Evolutionary conservation across 2,329 filamentous ascomycete genomes (phyloP), one percentile per base, ranked within the genome.

Genomic region (Colletotrichum somersetense): DNA sequence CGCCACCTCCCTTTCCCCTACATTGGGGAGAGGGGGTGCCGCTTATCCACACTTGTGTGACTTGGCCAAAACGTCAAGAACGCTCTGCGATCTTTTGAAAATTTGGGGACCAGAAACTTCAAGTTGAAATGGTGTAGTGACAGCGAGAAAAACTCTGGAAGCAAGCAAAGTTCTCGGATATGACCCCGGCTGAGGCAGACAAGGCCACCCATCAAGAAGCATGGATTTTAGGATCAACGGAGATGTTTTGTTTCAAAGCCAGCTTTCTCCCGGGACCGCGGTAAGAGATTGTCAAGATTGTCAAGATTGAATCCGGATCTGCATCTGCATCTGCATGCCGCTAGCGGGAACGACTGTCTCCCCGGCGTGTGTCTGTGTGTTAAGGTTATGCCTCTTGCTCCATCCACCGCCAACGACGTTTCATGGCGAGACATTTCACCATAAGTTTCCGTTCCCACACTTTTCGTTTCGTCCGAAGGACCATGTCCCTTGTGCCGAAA

Each of bases 221-320:
- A 33, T 56, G 50, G 33, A 52, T 33, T 23, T 23, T 48, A 40
- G 33, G n/a, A 23, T 33, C 12, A 3, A 56, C 30, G 14, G 38
- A 48, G 18, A 38, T 7, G 59, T 64, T 64, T 69, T 55, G 69
- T 72, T 70, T 72, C 70, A 72, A 35, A 38, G 16, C 18, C 40
- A 26, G 44, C 30, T 46, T 48, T 23, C 4, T 65, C 52, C 62
- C 62, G 52, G 18, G 52, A 55, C 55, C 16, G 38, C 59, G 70
- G 55, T 64, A 70, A 62, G 70, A 70, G 55, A 35, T 20, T 65
- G 3, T 48, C 69, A n/a, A 70, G 55, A 35, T 20, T 65, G 3
- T 48, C 66, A 72, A 69, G 38, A 44, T 55, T 50, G 40, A 48
- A 72, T 48, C 46, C 52, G 53, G 16, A 23, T 52, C 65, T 56